Conservation (phyloP, 306 rosid species). For the apple (Malus domestica) region DNA sequence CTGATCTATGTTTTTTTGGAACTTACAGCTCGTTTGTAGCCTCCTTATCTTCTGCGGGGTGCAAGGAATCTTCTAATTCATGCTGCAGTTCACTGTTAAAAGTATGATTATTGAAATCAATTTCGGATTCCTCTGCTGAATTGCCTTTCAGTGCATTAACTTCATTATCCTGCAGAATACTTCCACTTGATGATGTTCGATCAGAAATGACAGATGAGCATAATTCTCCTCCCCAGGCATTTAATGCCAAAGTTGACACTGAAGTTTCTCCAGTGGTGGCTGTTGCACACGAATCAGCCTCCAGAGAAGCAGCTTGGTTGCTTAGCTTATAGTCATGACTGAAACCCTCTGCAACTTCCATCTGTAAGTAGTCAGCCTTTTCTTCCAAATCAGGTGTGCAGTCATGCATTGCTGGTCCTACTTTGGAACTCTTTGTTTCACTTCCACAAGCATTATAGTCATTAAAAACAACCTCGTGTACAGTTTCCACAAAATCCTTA, state of each 20-base stretch:
- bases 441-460: conserved; percentile 7
- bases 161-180: conserved; percentile 17
- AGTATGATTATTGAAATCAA: neutral
- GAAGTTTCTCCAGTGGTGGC: conserved; percentile 17
- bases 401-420: conserved; percentile 11
- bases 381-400: conserved; percentile 24
- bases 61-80: neutral
- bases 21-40: conserved; percentile 42
- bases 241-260: conserved; percentile 17
- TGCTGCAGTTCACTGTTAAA: neutral
- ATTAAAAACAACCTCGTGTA: conserved; percentile 19
- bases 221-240: conserved; percentile 20
- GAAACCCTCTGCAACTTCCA: conserved; percentile 10
- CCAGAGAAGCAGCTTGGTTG: conserved; percentile 12
- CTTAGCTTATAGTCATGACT: conserved; percentile 2
- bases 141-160: conserved; percentile 16
- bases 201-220: conserved; percentile 20
- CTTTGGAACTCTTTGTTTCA: conserved; percentile 18
- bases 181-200: conserved; percentile 11
- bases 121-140: conserved; percentile 28
- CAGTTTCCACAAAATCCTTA: conserved; percentile 23
- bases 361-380: conserved; percentile 12
- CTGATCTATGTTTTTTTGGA: neutral
- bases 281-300: conserved; percentile 18
- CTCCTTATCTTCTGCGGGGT: conserved; percentile 16